Conservation (phyloP, 495 filamentous ascomycete species). For the Penicillium atrosanguineum region DNA sequence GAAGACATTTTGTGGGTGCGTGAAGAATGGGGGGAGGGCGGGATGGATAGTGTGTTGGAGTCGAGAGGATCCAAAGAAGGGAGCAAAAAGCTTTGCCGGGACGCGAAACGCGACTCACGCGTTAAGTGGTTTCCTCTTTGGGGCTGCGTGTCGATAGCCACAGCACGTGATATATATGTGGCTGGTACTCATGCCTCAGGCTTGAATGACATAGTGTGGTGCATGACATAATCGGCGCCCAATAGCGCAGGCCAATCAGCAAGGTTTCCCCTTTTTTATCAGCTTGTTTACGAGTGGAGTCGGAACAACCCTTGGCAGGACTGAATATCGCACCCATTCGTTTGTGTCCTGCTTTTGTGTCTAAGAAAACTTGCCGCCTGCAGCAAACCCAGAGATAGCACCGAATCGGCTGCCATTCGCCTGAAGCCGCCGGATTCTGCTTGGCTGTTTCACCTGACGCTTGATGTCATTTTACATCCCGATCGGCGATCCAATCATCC, state of each 20-base stretch:
- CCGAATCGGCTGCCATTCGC: constrained; percentile 8
- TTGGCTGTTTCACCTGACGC: constrained; percentile 41
- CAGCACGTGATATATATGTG: background rate
- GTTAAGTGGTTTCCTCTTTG: constrained; percentile 42
- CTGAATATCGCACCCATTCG: no score
- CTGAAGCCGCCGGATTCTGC: constrained; percentile 17
- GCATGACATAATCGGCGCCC: background rate
- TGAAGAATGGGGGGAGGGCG: background rate
- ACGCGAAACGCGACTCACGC: constrained; percentile 38
- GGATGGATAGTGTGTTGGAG: constrained; percentile 10
- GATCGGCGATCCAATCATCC: constrained; percentile 33
- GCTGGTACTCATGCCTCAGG: background rate
- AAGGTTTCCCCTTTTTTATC: background rate
- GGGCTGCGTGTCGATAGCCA: constrained; percentile 21
- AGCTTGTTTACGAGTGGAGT: no score
- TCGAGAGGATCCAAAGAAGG: constrained; percentile 17
- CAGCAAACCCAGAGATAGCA: background rate
- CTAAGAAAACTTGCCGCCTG: background rate
- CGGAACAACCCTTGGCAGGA: no score
- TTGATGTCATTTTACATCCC: constrained; percentile 40
- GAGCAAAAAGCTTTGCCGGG: constrained; percentile 22
- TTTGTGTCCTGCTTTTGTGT: background rate
- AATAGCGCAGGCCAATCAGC: background rate
- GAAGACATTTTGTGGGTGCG: constrained; percentile 44
- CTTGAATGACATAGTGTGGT: no score